Base-by-base conservation (phyloP, 2,329 filamentous ascomycete genomes). In the Teratosphaeriaceae sp. region DNA sequence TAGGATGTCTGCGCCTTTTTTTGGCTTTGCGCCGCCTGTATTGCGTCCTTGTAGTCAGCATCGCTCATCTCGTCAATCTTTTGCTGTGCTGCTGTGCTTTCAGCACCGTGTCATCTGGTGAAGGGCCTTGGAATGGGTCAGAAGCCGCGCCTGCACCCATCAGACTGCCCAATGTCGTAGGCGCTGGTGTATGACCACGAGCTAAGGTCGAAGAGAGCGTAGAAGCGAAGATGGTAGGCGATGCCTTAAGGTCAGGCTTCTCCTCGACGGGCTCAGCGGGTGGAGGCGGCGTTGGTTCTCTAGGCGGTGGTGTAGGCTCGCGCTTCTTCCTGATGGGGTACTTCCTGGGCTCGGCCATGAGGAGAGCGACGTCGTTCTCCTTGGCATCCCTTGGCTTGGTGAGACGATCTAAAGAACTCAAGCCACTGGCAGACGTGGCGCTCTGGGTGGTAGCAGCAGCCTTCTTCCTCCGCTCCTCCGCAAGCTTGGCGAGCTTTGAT, bases 401-500 rank as follows among this genome's bases (percentile, higher is more conserved):
- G 42, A 72, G 61, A 40, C 66, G 65, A 46, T 73, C 69, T 29
- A 72, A 59, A 27, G 71, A 62, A 20, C 65, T 61, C 15, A 70
- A 49, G 2, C 67, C 61, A 33, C 57, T 56, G 18, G 53, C 47
- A n/a, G 40, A 40, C 13, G 45, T 26, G 20, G 46, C 33, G 20
- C 45, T 31, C n/a, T 46, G 42, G 26, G 50, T 30, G n/a, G 52
- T 40, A 6, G 60, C 58, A 22, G 80, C 81, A 12, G 80, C 81
- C 64, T 88, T 94, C 66, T 86, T 89, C 62, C 88, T 89, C 21
- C 88, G 77, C 42, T 86, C 84, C 24, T 88, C 88, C 40, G 90
- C 89, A 31, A 98, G 71, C 37, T 88, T 88, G 55, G 94, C 90
- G 35, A 98, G 72, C 58, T 98, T 98, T 4, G 90, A 94, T 7